Conservation (phyloP, 179 eudicot genomes). For the Silene vulgaris region DNA sequence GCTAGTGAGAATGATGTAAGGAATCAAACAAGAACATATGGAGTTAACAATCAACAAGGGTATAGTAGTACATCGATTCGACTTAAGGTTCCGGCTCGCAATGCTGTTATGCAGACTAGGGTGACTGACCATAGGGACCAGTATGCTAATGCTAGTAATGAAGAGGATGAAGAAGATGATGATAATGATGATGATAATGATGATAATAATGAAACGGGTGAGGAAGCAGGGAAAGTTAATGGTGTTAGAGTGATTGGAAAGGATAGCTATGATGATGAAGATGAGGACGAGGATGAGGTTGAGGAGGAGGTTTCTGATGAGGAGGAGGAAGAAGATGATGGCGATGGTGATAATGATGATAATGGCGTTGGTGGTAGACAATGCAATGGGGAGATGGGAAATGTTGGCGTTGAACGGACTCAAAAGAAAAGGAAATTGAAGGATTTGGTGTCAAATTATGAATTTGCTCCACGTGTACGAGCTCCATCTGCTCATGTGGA, state of each 20-base stretch:
- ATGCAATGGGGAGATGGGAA: slow-evolving; percentile 14
- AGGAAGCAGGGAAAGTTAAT: slow-evolving; percentile 32
- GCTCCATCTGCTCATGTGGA: slow-evolving; percentile 32
- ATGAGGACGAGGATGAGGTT: slow-evolving; percentile 33
- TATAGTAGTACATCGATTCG: slow-evolving; percentile 29
- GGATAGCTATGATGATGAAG: slow-evolving; percentile 34
- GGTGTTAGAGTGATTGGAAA: slow-evolving; percentile 31
- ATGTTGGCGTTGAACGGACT: slow-evolving; percentile 31
- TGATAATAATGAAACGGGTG: slow-evolving; percentile 32
- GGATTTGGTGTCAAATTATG: slow-evolving; percentile 56
- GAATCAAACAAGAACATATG: slow-evolving; percentile 30
- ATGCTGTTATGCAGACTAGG: slow-evolving; percentile 26
- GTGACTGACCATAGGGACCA: slow-evolving; percentile 18
- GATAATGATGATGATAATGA: slow-evolving; percentile 28
- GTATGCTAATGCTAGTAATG: slow-evolving; percentile 17
- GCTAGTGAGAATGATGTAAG: slow-evolving; percentile 37
- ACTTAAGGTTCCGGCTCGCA: slow-evolving; percentile 30
- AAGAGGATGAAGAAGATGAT: slow-evolving; percentile 20
- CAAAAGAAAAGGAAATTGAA: slow-evolving; percentile 64
- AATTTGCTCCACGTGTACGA: slow-evolving; percentile 63
- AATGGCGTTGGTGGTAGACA: slow-evolving; percentile 23
- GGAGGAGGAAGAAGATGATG: slow-evolving; percentile 35
- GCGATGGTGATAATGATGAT: slow-evolving; percentile 18
- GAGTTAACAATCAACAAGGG: slow-evolving; percentile 30
- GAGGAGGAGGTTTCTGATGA: slow-evolving; percentile 33